Conservation (phyloP, 495 filamentous ascomycete species). For the Penicillium simplicissimum region DNA sequence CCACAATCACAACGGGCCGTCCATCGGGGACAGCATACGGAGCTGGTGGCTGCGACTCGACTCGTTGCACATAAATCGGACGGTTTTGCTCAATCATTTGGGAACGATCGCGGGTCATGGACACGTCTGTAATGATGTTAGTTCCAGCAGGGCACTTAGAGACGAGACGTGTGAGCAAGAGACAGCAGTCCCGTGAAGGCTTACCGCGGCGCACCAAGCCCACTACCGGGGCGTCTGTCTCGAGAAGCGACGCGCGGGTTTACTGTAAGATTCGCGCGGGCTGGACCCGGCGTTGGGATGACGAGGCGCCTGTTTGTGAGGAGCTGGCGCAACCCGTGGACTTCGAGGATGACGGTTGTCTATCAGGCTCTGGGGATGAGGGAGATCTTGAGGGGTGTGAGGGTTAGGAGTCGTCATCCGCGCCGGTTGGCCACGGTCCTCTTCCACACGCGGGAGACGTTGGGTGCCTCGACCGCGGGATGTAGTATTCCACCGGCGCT, state of each 20-base stretch:
- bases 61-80: conserved; percentile 30
- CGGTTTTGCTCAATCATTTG: conserved; percentile 29
- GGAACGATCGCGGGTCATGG: conserved; percentile 23
- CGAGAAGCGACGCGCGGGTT: conserved; percentile 14
- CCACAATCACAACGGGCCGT: conserved; percentile 35
- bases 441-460: conserved; percentile 18
- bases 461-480: conserved; percentile 20
- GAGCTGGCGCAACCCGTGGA: conserved; percentile 10
- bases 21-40: conserved; percentile 27
- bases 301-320: conserved; percentile 17
- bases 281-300: conserved; percentile 7
- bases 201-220: conserved; percentile 25
- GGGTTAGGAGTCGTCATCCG: conserved; percentile 18
- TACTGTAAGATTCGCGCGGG: conserved; percentile 7
- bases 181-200: conserved; percentile 9
- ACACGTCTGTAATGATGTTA: conserved; percentile 19
- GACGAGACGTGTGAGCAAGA: conserved; percentile 3
- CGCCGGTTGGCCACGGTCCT: conserved; percentile 17
- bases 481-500: conserved; percentile 24
- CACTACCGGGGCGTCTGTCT: conserved; percentile 24
- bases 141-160: not conserved
- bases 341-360: conserved; percentile 18
- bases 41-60: conserved; percentile 25
- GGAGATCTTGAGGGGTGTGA: conserved; percentile 14
- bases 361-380: conserved; percentile 15